These are phyloP conservation scores for Xanthoceras sorbifolium DNA, from an alignment of 345 rosid species.

Conservation along the genomic window DNA sequence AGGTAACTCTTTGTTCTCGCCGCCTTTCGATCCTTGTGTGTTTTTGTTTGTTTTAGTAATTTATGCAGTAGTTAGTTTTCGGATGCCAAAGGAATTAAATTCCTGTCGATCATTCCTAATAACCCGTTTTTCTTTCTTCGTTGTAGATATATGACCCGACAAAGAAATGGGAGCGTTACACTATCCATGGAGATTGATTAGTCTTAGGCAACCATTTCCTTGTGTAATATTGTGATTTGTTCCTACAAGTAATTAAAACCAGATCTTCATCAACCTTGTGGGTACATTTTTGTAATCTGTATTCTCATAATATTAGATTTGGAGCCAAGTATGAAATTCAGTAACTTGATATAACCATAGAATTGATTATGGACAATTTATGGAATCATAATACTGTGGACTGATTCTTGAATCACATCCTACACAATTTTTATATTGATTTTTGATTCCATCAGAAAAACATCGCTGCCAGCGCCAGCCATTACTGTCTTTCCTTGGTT, in stretches of 20 bases:
- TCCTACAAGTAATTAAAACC: background rate
- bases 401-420: background rate
- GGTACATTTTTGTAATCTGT: background rate
- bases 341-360: background rate
- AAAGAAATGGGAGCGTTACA: conserved; percentile 93
- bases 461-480: background rate
- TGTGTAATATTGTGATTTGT: background rate
- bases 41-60: background rate
- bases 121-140: background rate
- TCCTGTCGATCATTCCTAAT: background rate
- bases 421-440: background rate
- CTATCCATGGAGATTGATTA: conserved; percentile 86
- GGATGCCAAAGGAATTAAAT: background rate
- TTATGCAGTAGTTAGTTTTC: background rate
- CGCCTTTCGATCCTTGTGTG: background rate
- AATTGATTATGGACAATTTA: background rate
- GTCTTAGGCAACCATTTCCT: background rate
- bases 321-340: background rate
- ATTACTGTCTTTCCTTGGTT: background rate
- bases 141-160: conserved; percentile 85
- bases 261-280: background rate
- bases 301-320: background rate
- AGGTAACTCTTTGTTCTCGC: conserved; percentile 47
- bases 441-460: background rate
- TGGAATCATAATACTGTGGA: background rate